Percentiles rank a stretch among this genome's conserved stretches.
Conservation (phyloP, 768 basidiomycete species). For the Boletus eberwhitei region DNA sequence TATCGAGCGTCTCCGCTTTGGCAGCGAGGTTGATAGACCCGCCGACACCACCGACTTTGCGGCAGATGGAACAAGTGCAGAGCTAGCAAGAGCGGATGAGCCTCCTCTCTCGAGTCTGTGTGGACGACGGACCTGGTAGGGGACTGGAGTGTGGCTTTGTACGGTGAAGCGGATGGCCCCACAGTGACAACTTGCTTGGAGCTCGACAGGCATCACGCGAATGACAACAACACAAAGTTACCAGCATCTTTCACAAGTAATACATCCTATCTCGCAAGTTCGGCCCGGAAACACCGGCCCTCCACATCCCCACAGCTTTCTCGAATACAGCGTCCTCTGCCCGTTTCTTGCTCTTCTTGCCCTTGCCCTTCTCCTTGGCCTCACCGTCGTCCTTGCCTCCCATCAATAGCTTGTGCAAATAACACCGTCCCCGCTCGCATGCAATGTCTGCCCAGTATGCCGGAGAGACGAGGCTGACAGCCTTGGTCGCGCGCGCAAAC, state of each 20-base stretch:
- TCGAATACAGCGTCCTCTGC: slow-evolving; percentile 47
- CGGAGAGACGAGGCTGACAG: slow-evolving; percentile 35
- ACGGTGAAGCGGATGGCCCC: slow-evolving; percentile 35
- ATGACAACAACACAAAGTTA: no score
- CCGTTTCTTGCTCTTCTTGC: slow-evolving; percentile 29
- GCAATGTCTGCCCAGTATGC: slow-evolving; percentile 45
- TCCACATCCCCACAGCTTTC: slow-evolving; percentile 57
- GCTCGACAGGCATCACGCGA: slow-evolving; percentile 46
- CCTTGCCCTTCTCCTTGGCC: slow-evolving; percentile 25
- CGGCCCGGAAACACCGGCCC: slow-evolving; percentile 46
- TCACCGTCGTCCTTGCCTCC: slow-evolving; percentile 17
- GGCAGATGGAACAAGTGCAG: slow-evolving; percentile 67
- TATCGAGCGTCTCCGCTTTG: slow-evolving; percentile 44
- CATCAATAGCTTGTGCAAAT: slow-evolving; percentile 43
- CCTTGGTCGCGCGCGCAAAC: slow-evolving; percentile 57
- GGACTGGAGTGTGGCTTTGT: slow-evolving; percentile 52
- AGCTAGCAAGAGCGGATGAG: slow-evolving; percentile 33
- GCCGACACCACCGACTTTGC: slow-evolving; percentile 64
- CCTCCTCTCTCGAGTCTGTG: background rate
- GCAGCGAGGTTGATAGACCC: slow-evolving; percentile 69
- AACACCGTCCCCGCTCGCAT: slow-evolving; percentile 53
- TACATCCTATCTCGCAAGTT: slow-evolving; percentile 67
- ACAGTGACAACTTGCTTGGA: slow-evolving; percentile 40
- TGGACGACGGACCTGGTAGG: slow-evolving; percentile 49
- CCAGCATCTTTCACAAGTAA: slow-evolving; percentile 40